Evolutionary conservation across 306 rosid species (phyloP).

Genomic region (Corylus avellana): DNA sequence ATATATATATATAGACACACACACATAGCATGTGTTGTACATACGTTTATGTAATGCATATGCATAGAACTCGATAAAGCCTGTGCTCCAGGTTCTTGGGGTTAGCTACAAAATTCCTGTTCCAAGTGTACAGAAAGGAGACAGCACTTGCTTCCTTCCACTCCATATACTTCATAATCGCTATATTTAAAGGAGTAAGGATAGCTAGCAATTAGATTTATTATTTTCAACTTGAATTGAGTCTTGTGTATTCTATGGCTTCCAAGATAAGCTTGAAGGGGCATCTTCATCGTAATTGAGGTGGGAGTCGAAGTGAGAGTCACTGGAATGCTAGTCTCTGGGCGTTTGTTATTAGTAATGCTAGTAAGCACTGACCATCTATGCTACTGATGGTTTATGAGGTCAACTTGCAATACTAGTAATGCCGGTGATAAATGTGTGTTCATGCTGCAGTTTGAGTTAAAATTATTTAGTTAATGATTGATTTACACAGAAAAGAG

Average conservation of each 20-base stretch:
- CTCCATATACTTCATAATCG: not conserved
- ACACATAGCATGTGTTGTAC: not conserved
- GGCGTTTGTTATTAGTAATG: not conserved
- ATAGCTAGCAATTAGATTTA: not conserved
- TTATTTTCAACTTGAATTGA: not conserved
- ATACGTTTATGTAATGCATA: not conserved
- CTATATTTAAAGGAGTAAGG: not conserved
- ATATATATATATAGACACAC: not conserved
- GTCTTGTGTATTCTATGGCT: not conserved
- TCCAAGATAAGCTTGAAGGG: not conserved
- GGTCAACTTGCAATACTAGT: not conserved
- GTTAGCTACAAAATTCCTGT: conserved; percentile 9
- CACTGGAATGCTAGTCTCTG: not conserved
- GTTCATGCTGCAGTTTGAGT: not conserved
- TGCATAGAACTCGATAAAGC: conserved; percentile 20
- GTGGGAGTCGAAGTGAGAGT: conserved; percentile 5
- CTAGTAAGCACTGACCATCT: not conserved
- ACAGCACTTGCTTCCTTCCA: not conserved
- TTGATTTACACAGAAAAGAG: too few relatives aligned
- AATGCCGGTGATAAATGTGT: not conserved
- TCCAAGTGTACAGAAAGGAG: conserved; percentile 2
- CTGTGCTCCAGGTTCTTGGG: not conserved
- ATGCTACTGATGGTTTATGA: not conserved
- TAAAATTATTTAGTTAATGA: not conserved
- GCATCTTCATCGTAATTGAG: not conserved